Conservation (phyloP, 768 basidiomycete species). For the Macrolepiota fuliginosa region DNA sequence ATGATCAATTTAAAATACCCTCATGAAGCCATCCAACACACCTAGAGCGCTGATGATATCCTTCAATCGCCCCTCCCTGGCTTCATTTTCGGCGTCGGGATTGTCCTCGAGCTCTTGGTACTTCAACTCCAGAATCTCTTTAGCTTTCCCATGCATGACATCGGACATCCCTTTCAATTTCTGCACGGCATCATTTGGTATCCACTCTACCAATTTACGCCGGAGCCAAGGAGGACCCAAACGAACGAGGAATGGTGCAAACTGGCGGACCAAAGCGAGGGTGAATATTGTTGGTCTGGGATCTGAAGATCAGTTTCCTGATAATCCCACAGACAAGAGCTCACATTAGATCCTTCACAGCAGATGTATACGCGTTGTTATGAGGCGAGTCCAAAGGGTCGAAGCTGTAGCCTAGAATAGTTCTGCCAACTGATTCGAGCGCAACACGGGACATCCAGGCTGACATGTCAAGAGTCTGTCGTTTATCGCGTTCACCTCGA, state of each 20-base stretch:
- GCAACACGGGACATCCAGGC: conserved; percentile 46
- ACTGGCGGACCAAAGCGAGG: conserved; percentile 42
- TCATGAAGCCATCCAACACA: conserved; percentile 22
- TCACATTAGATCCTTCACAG: conserved; percentile 45
- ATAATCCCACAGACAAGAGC: conserved; percentile 14
- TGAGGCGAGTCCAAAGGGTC: conserved; percentile 40
- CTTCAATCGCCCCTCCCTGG: conserved; percentile 27
- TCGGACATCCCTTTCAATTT: conserved; percentile 46
- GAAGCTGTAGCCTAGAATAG: conserved; percentile 44
- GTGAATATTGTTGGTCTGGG: conserved; percentile 43
- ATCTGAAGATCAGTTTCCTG: conserved; percentile 1
- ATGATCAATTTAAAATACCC: neutral
- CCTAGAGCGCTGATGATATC: conserved; percentile 52
- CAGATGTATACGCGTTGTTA: conserved; percentile 42
- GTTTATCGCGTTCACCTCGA: conserved; percentile 11
- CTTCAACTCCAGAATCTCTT: conserved; percentile 37
- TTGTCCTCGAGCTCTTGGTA: conserved; percentile 23
- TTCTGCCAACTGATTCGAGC: conserved; percentile 41
- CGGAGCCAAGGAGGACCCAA: conserved; percentile 42
- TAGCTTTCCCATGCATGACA: conserved; percentile 42
- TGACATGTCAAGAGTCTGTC: conserved; percentile 38
- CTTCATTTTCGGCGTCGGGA: conserved; percentile 15
- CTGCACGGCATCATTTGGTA: conserved; percentile 36
- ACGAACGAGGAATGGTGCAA: conserved; percentile 41
- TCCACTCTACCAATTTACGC: conserved; percentile 39